These are phyloP conservation scores for Mimosa bimucronata DNA, from an alignment of 306 rosid genomes.

Conservation along the genomic window DNA sequence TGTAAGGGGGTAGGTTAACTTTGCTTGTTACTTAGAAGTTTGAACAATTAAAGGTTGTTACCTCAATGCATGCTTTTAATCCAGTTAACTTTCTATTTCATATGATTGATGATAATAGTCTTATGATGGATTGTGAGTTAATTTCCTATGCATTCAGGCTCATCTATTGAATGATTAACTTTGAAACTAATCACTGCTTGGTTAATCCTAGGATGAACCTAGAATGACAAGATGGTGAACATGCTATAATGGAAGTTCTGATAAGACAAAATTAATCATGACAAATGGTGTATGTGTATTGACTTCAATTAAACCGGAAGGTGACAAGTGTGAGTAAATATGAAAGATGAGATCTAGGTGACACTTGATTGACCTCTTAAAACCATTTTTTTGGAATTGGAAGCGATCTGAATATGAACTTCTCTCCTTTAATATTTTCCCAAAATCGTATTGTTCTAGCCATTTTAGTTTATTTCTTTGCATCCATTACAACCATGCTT, in stretches of 20 bases:
- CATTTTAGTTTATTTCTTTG: not conserved
- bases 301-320: not conserved
- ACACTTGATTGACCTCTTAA: not conserved
- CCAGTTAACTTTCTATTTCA: not conserved
- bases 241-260: not conserved
- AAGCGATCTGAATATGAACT: not conserved
- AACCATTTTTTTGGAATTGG: not conserved
- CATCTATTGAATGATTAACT: not conserved
- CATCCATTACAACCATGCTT: not conserved
- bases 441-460: not conserved
- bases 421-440: not conserved
- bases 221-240: not conserved
- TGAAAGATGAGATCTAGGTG: not conserved
- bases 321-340: not conserved
- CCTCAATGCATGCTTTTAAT: not conserved
- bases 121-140: not conserved
- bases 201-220: not conserved
- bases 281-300: not conserved
- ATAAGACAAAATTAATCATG: too few species aligned
- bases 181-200: not conserved
- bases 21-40: not conserved
- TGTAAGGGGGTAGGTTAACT: not conserved
- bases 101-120: not conserved
- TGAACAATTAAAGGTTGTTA: not conserved
- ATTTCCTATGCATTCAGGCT: not conserved